These are phyloP conservation scores for Alternaria consortialis DNA, from an alignment of 2,329 filamentous ascomycete species.

Conservation along the genomic window DNA sequence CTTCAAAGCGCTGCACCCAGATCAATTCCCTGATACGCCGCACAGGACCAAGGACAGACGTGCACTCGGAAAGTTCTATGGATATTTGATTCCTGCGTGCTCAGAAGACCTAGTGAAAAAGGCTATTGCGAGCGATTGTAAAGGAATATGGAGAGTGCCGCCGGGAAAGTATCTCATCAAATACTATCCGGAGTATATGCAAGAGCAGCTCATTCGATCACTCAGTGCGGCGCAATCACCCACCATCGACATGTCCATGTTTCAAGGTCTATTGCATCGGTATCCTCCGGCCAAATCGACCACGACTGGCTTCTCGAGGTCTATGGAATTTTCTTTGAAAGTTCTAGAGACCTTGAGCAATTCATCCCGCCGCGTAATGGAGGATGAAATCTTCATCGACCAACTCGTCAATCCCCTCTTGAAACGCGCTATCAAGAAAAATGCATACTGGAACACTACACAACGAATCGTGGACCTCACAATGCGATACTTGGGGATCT, in stretches of 20 bases:
- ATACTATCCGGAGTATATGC: conserved; percentile 29
- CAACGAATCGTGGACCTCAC: conserved; percentile 30
- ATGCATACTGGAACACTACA: conserved; percentile 18
- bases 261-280: conserved; percentile 16
- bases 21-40: conserved; percentile 19
- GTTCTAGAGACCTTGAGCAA: conserved; percentile 24
- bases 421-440: conserved; percentile 31
- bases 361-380: conserved; percentile 3
- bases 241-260: conserved; percentile 4
- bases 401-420: conserved; percentile 34
- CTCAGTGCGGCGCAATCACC: conserved; percentile 8
- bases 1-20: conserved; percentile 35
- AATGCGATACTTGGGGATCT: conserved; percentile 25
- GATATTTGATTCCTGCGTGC: conserved; percentile 33
- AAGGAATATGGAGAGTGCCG: conserved; percentile 14
- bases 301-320: conserved; percentile 29
- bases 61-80: conserved; percentile 30
- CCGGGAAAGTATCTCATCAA: conserved; percentile 17
- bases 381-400: conserved; percentile 20
- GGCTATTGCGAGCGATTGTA: conserved; percentile 8
- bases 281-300: conserved; percentile 17
- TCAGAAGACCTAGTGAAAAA: conserved; percentile 24
- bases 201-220: conserved; percentile 19
- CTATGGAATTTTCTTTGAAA: conserved; percentile 39
- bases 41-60: conserved; percentile 27